phyloP scores from a whole-genome alignment of 495 filamentous ascomycete species.

The Immersiella caudata region DNA sequence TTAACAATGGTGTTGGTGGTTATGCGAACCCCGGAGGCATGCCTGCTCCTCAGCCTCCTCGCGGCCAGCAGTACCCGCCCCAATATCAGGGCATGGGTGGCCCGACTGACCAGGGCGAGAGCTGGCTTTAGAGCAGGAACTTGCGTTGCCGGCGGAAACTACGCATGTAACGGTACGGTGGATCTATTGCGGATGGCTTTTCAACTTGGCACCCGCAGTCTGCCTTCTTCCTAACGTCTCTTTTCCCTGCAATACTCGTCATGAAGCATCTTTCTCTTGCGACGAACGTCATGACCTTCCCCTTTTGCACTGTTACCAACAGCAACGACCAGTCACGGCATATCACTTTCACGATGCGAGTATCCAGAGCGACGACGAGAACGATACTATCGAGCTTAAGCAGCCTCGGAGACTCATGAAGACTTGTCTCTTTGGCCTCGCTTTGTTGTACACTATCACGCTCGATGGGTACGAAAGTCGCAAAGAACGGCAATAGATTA shows the following conservation, averaged over 20 bases:
- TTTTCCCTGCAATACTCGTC: constrained; percentile 38
- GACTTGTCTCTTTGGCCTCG: constrained; percentile 22
- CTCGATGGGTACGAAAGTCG: constrained; percentile 31
- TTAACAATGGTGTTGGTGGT: not conserved
- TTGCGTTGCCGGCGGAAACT: constrained; percentile 10
- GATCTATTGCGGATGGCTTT: constrained; percentile 27
- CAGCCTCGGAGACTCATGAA: constrained; percentile 21
- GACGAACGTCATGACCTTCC: constrained; percentile 38
- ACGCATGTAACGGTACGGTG: constrained; percentile 41
- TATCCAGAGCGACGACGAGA: constrained; percentile 26
- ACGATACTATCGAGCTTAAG: constrained; percentile 33
- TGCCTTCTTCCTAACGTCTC: constrained; percentile 36
- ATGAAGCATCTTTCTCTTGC: constrained; percentile 34
- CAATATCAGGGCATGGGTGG: constrained; percentile 21
- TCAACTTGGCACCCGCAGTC: constrained; percentile 32
- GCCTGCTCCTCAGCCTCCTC: constrained; percentile 31
- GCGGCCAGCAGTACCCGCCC: constrained; percentile 28
- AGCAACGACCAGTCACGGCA: constrained; percentile 37
- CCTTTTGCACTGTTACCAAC: constrained; percentile 35
- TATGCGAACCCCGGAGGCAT: constrained; percentile 37
- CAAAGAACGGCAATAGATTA: constrained; percentile 32
- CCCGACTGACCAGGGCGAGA: constrained; percentile 31
- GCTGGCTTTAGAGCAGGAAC: constrained; percentile 32
- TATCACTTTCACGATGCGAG: constrained; percentile 31
- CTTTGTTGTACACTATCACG: constrained; percentile 45